Evolutionary conservation across 768 basidiomycete species (phyloP).

Genomic region (Leccinum truebloodii): DNA sequence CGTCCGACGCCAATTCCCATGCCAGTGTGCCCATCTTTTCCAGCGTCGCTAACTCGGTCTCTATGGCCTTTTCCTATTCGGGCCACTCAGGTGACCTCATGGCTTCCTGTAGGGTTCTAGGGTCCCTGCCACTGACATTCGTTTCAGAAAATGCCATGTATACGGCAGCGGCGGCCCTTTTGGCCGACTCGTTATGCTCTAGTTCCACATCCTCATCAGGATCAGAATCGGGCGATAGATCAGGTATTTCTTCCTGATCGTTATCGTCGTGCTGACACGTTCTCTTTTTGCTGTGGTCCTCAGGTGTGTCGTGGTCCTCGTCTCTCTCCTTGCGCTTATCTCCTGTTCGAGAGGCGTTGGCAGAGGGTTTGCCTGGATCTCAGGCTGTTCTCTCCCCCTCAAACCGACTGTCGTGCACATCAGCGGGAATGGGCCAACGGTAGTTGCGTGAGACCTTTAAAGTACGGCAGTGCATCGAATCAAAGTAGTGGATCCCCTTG

Average conservation of each 20-base stretch:
- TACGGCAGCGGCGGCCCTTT: neutral
- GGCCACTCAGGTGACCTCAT: neutral
- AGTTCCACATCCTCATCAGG: too few species aligned
- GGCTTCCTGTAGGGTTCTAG: neutral
- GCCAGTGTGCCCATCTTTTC: neutral
- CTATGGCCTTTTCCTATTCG: slow-evolving; percentile 7
- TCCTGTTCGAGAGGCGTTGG: neutral
- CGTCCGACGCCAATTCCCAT: slow-evolving; percentile 30
- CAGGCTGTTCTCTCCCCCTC: neutral
- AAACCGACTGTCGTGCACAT: neutral
- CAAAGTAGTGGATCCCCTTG: neutral
- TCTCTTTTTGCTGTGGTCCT: neutral
- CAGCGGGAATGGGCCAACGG: neutral
- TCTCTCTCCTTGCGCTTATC: neutral
- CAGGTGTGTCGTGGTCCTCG: neutral
- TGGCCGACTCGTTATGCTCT: too few species aligned
- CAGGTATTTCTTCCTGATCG: too few species aligned
- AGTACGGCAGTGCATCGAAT: neutral
- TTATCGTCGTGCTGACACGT: too few species aligned
- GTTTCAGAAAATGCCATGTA: neutral
- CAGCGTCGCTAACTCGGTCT: neutral
- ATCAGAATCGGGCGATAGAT: too few species aligned
- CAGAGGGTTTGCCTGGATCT: neutral
- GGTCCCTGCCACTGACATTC: neutral
- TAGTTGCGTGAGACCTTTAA: neutral